These are phyloP conservation scores for Ceratonia siliqua DNA, from an alignment of 306 rosid species.

Conservation along the genomic window DNA sequence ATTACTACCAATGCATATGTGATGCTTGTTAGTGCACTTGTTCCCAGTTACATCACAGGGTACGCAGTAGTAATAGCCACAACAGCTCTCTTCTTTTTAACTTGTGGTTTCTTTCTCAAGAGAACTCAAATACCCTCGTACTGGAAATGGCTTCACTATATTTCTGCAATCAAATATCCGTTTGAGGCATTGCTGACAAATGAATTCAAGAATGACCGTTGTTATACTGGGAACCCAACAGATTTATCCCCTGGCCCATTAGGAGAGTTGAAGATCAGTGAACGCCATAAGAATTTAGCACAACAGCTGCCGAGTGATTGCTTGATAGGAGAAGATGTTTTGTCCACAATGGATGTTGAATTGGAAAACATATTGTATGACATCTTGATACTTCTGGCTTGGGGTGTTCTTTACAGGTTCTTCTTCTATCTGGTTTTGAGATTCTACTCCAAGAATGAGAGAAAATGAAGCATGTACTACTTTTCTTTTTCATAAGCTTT, in stretches of 20 bases:
- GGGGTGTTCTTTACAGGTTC: constrained; percentile 85
- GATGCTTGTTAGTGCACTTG: constrained; percentile 90
- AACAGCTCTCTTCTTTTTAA: constrained; percentile 87
- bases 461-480: constrained; percentile 50
- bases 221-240: constrained; percentile 51
- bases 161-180: constrained; percentile 89
- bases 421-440: constrained; percentile 84
- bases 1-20: constrained; percentile 86
- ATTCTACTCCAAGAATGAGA: constrained; percentile 85
- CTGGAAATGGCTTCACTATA: constrained; percentile 88
- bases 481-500: neutral
- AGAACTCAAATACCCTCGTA: constrained; percentile 53
- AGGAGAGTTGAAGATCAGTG: constrained; percentile 50
- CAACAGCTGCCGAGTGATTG: constrained; percentile 30
- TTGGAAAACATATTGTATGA: constrained; percentile 54
- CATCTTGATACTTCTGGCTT: constrained; percentile 69
- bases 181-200: constrained; percentile 79
- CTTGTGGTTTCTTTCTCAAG: constrained; percentile 85
- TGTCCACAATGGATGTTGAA: constrained; percentile 61
- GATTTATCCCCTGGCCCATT: constrained; percentile 76
- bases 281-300: constrained; percentile 24
- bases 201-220: constrained; percentile 65
- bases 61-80: constrained; percentile 92
- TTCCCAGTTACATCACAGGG: constrained; percentile 90
- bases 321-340: constrained; percentile 69